These are phyloP conservation scores for Tolypocladium nubicola DNA, from an alignment of 2,329 filamentous ascomycete genomes.

Conservation along the genomic window DNA sequence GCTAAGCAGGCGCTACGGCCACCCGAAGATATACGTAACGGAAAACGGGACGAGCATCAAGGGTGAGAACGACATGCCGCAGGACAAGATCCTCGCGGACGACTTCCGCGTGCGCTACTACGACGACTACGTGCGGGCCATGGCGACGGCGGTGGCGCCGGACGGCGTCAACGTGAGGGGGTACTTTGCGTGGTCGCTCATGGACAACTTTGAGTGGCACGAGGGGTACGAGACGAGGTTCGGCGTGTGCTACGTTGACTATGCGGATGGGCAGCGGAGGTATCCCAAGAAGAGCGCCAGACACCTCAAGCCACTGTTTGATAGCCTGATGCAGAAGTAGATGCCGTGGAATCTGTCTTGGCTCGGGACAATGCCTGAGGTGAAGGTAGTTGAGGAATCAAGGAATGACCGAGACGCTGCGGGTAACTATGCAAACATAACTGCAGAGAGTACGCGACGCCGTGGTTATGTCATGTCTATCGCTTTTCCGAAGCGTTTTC, in stretches of 20 bases:
- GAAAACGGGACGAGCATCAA: slow-evolving; percentile 83
- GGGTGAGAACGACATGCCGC: slow-evolving; percentile 65
- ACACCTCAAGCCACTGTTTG: slow-evolving; percentile 60
- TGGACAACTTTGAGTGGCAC: slow-evolving; percentile 92
- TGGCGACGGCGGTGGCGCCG: slow-evolving; percentile 59
- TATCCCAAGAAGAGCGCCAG: slow-evolving; percentile 77
- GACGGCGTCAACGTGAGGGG: slow-evolving; percentile 71
- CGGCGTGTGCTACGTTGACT: slow-evolving; percentile 76
- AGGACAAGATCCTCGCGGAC: slow-evolving; percentile 65
- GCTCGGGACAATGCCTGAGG: background rate
- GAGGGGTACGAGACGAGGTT: slow-evolving; percentile 83
- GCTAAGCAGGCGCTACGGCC: slow-evolving; percentile 65
- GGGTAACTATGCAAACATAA: background rate
- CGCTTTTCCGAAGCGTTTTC: background rate
- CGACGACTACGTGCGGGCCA: slow-evolving; percentile 62
- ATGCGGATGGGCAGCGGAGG: slow-evolving; percentile 66
- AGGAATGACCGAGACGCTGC: background rate
- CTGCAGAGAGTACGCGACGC: background rate
- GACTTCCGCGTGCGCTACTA: slow-evolving; percentile 77
- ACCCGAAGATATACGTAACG: slow-evolving; percentile 75
- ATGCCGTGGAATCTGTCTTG: background rate
- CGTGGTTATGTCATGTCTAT: background rate
- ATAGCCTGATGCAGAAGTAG: slow-evolving; percentile 54
- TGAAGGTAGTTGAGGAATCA: background rate
- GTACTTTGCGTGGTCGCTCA: slow-evolving; percentile 79